Base-by-base conservation (phyloP, 768 basidiomycete species). In the Lepiota venenata region DNA sequence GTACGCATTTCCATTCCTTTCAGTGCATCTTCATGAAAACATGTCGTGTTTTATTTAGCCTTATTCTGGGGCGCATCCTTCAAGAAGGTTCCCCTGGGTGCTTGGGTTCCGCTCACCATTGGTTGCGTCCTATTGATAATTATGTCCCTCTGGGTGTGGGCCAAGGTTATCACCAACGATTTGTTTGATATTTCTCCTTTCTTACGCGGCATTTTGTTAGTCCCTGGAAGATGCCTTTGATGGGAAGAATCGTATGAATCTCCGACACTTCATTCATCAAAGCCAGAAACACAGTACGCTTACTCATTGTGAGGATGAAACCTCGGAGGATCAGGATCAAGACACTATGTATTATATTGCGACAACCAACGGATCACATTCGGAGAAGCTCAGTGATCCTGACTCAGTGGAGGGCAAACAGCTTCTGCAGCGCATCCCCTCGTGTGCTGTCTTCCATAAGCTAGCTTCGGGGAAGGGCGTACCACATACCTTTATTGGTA, bases 81-180 rank as follows among this genome's bases (percentile, higher is more conserved):
- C 55, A 80, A 74, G 61, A 85, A 87, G 63, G 73, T 86, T 4
- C 84, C 84, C 0, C 66, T 74, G 18, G 85, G 86, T 15, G 86
- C 83, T 2, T 88, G 84, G 83, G 83, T 86, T 8, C 82, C 86
- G 1, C 71, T 88, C 10, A 72, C 76, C 61, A 74, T 86, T 38
- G 85, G 84, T 4, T 18, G 66, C 2, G 61, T 83, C 12, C 63
- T 86, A 76, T 78, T 50, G 58, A 77, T 64, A 2, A 59, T 80
- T 43, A 85, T 86, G 81, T 61, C 73, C 0, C 78, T 86, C 52
- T 88, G 85, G 84, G 80, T 81, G 3, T 86, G 84, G 84, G 83
- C 78, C 15, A 83, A 79, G 63, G 75, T 76, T 64, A 55, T 45
- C 47, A 22, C 20, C 9, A 22, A 10, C 21, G 6, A 22, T 4